Base-by-base conservation (phyloP, 257 asterid species). In the Scutellaria minor region DNA sequence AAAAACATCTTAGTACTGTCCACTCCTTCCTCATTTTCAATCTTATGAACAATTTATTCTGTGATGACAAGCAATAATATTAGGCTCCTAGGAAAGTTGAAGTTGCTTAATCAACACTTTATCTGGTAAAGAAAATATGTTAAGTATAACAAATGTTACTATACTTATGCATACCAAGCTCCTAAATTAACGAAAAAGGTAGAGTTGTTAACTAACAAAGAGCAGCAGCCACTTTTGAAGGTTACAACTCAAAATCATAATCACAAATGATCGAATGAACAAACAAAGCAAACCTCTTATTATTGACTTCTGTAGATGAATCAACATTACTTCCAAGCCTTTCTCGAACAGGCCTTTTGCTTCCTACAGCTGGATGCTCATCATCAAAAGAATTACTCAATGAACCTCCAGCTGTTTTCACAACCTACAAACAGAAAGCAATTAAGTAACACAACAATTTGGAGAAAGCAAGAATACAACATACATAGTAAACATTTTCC, bases 321-420 rank as follows among this genome's bases (percentile, higher is more conserved):
- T 89, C 97, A 57, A 61, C 83, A 76, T 58, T 63, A 71, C 80
- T 80, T 62, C 97, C 99, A 44, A 94, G 89, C 84, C 99, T 91
- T 77, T 94, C 97, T 70, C 74, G 85, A 66, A 85, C 83, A 0
- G 99, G 86, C 79, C 97, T 77, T 74, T 94, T 94, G 58, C 79
- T 85, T 72, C 96, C 99, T 52, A 53, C 84, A 57, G 77, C 56
- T 41, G 82, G 80, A 51, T 64, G 80, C 41, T 83, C 75, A 63
- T 81, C 79, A 46, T 72, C 44, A 47, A 68, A 65, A 7, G 83
- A 71, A 70, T 66, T 69, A 75, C 78, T 84, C 65, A 77, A 63
- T 8, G 61, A 72, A 75, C 77, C 61, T 12, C 88, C 90, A 62
- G 74, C 84, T 76, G 84, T 86, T 79, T 91, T 85, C 42, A 94